Percentiles rank a stretch among this genome's conserved stretches.
These are phyloP conservation scores for Lupinus albus DNA, from an alignment of 306 rosid genomes.

Conservation along the genomic window DNA sequence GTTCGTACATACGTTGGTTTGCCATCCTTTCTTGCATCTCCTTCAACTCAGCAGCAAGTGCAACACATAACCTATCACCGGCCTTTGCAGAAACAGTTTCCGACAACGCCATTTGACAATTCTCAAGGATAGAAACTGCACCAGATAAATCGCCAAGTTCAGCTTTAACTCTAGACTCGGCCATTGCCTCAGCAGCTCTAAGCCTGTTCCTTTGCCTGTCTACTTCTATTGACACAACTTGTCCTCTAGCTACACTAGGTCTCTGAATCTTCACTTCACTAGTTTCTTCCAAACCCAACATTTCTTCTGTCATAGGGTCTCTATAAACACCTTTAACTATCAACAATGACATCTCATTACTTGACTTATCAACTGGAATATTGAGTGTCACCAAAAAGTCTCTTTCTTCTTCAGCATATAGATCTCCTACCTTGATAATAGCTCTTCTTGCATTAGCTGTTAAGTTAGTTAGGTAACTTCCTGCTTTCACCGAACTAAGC, in stretches of 20 bases:
- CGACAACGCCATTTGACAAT: conserved; percentile 54
- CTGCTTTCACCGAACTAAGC: conserved; percentile 70
- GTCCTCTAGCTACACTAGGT: conserved; percentile 55
- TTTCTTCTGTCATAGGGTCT: conserved; percentile 69
- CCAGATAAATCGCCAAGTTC: conserved; percentile 67
- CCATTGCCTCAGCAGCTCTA: conserved; percentile 72
- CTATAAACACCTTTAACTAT: conserved; percentile 57
- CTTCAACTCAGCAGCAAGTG: conserved; percentile 76
- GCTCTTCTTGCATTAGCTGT: conserved; percentile 60
- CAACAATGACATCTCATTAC: conserved; percentile 65
- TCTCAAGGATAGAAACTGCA: conserved; percentile 74
- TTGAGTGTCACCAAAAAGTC: conserved; percentile 74
- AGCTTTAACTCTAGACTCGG: conserved; percentile 73
- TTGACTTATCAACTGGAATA: conserved; percentile 64
- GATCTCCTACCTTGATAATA: conserved; percentile 69
- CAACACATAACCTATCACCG: conserved; percentile 62
- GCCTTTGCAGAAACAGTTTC: conserved; percentile 65
- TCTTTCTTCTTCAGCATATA: conserved; percentile 95
- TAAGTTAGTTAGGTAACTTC: conserved; percentile 69
- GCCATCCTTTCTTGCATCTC: conserved; percentile 98
- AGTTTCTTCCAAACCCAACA: conserved; percentile 48
- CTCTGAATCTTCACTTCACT: conserved; percentile 74
- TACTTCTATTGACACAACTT: conserved; percentile 68
- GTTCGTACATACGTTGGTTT: conserved; percentile 67
- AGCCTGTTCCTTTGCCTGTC: conserved; percentile 81